Conservation (phyloP, 2,329 filamentous ascomycete species). For the Emergomyces orientalis region DNA sequence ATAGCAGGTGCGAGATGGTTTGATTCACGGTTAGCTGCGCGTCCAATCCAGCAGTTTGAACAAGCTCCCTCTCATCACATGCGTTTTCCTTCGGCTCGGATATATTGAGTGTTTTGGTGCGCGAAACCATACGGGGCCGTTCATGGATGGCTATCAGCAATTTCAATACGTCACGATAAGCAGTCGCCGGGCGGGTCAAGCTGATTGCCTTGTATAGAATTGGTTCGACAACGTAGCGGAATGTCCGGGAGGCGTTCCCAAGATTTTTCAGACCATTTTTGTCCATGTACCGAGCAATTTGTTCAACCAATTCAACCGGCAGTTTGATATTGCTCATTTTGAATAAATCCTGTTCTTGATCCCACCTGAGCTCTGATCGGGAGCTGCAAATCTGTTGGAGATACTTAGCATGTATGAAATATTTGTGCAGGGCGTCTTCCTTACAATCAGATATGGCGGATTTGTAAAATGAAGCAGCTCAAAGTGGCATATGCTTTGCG, state of each 20-base stretch:
- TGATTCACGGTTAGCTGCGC: too few relatives aligned
- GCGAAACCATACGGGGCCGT: too few relatives aligned
- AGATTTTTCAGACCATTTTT: background rate
- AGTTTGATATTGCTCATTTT: constrained; percentile 1
- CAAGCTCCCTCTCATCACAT: too few relatives aligned
- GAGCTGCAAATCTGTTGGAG: background rate
- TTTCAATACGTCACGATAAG: background rate
- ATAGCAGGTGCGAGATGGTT: too few relatives aligned
- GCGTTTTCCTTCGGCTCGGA: too few relatives aligned
- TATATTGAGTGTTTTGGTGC: too few relatives aligned
- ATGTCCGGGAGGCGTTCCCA: background rate
- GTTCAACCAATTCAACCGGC: background rate
- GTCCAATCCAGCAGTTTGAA: too few relatives aligned
- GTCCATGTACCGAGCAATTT: background rate
- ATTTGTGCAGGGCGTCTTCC: background rate
- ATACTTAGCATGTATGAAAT: background rate
- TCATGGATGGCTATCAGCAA: background rate
- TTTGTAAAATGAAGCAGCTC: too few relatives aligned
- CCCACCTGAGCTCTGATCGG: background rate
- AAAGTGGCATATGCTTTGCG: too few relatives aligned
- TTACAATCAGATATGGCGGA: too few relatives aligned
- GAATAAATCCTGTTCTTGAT: background rate
- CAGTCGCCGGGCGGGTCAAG: background rate
- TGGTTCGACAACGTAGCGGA: background rate
- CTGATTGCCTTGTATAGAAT: background rate